Evolutionary conservation across 2,329 filamentous ascomycete species (phyloP).

Genomic region (Allantophomopsis cytisporea): DNA sequence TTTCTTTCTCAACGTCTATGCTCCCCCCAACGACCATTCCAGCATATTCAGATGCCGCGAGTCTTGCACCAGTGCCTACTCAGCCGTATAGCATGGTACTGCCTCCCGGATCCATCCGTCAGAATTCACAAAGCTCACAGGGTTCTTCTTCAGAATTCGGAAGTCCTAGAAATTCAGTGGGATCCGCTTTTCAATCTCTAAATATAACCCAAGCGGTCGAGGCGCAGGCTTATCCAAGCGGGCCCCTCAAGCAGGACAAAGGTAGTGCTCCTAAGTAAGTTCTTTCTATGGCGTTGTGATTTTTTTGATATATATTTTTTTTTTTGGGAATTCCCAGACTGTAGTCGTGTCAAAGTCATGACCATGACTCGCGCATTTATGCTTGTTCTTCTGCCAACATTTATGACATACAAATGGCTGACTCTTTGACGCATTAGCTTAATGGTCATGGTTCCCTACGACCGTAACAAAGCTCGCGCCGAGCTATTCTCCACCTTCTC

Average conservation of each 20-base stretch:
- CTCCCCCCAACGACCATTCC: conserved; percentile 16
- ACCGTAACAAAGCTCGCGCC: conserved; percentile 19
- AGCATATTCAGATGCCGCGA: conserved; percentile 15
- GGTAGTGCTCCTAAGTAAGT: too few species aligned
- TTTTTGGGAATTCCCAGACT: too few species aligned
- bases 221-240: conserved; percentile 2
- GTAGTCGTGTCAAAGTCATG: too few species aligned
- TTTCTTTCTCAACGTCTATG: conserved; percentile 16
- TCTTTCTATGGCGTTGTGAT: conserved; percentile 1
- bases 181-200: conserved; percentile 19
- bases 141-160: conserved; percentile 19
- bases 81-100: conserved; percentile 21
- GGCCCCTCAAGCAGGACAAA: too few species aligned
- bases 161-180: conserved; percentile 18
- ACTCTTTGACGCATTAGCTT: conserved; percentile 9
- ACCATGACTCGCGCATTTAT: conserved; percentile 3
- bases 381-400: background rate
- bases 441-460: conserved; percentile 18
- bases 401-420: too few species aligned
- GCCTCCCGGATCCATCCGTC: conserved; percentile 17
- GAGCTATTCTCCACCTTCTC: conserved; percentile 21
- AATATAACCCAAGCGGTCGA: conserved; percentile 11
- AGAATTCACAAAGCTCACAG: conserved; percentile 21
- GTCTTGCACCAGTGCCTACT: conserved; percentile 9
- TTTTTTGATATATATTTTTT: too few species aligned